phyloP scores from a whole-genome alignment of 106 monocot genomes.

The Amphibolis antarctica region DNA sequence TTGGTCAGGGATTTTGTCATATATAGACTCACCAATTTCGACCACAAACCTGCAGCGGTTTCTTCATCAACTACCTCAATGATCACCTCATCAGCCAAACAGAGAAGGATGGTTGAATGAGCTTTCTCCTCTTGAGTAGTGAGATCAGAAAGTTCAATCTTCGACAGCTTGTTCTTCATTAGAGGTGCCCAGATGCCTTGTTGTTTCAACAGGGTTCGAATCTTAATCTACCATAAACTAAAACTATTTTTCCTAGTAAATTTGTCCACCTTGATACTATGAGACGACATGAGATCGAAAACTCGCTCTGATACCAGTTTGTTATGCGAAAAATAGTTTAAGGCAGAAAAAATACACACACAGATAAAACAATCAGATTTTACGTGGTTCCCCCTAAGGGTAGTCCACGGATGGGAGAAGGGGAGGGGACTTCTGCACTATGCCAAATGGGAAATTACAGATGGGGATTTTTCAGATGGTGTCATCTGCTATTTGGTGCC shows the following conservation, averaged over 20 bases:
- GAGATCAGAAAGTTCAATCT: neutral
- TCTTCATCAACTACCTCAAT: neutral
- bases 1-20: neutral
- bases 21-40: neutral
- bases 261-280: neutral
- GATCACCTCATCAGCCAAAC: neutral
- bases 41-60: neutral
- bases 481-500: too few species aligned
- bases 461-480: too few species aligned
- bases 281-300: neutral
- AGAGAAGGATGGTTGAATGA: neutral
- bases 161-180: neutral
- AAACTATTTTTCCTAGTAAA: neutral
- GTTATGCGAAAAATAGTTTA: too few species aligned
- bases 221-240: neutral
- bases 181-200: neutral
- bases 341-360: too few species aligned
- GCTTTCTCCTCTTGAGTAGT: neutral
- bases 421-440: too few species aligned
- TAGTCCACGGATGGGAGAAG: too few species aligned
- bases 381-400: too few species aligned
- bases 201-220: neutral
- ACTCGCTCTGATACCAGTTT: too few species aligned
- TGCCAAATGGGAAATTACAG: too few species aligned
- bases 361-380: too few species aligned